These are phyloP conservation scores for Boehmeria nivea DNA, from an alignment of 306 rosid species.

Conservation along the genomic window DNA sequence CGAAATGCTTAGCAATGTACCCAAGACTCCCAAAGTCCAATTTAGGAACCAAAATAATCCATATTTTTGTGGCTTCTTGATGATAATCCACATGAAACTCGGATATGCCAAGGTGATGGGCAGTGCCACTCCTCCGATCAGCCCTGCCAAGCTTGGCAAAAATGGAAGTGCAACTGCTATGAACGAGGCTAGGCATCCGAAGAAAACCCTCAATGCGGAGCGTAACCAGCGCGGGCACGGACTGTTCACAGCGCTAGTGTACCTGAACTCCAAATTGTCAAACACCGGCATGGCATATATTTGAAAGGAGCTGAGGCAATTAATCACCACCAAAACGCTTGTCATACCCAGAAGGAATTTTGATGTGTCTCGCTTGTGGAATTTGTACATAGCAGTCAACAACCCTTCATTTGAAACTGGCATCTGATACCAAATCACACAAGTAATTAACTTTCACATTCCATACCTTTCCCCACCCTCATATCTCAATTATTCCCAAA, in stretches of 20 bases:
- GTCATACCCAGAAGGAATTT: conserved; percentile 37
- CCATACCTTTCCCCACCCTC: too few relatives aligned
- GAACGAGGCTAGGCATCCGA: conserved; percentile 60
- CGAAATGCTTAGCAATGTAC: conserved; percentile 45
- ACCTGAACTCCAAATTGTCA: conserved; percentile 63
- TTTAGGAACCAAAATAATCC: conserved; percentile 41
- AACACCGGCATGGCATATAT: conserved; percentile 77
- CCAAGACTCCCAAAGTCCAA: conserved; percentile 44
- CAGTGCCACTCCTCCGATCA: conserved; percentile 62
- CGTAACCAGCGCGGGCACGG: conserved; percentile 70
- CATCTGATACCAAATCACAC: conserved; percentile 35
- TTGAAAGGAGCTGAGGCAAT: conserved; percentile 69
- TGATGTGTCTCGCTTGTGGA: conserved; percentile 44
- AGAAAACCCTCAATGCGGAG: conserved; percentile 37
- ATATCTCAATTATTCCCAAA: too few relatives aligned
- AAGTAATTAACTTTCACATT: not conserved
- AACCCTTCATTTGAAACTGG: conserved; percentile 49
- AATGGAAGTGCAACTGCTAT: conserved; percentile 66
- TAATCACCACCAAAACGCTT: conserved; percentile 49
- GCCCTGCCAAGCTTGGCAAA: conserved; percentile 65
- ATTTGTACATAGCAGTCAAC: conserved; percentile 47
- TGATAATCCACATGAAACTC: conserved; percentile 64
- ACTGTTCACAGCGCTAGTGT: conserved; percentile 43
- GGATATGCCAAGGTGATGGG: conserved; percentile 75
- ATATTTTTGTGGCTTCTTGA: conserved; percentile 47